Base-by-base conservation (phyloP, 306 rosid species). In the Inga oerstediana region DNA sequence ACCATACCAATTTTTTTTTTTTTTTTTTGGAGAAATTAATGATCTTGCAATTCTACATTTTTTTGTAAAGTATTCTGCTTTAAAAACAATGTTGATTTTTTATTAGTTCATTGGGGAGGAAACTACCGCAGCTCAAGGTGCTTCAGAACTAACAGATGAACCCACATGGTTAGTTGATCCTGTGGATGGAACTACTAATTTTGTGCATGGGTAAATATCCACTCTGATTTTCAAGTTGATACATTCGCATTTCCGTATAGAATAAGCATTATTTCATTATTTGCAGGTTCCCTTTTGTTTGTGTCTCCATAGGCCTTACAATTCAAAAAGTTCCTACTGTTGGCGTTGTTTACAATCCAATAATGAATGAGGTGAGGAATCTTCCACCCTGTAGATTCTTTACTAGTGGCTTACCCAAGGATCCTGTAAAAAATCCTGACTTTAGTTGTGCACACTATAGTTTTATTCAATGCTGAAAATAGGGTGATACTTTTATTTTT, bases 131-230 rank as follows among this genome's bases (percentile, higher is more conserved):
- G 97, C 97, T 72, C 80, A 11, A 86, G 98, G 99, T 77, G 78
- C 71, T 76, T 85, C 90, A n/a, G 98, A 97, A 80, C 92, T 97
- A 84, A 94, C 99, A 0, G 95, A 97, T 88, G 97, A 94, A 48
- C 98, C 92, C 58, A 97, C 99, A 54, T 97, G 99, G 99, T 90
- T 97, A 80, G 98, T 97, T 48, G 99, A 97, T 91, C 99, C 99
- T 79, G 86, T 97, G 70, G 99, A 97, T 84, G 99, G 99, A 88
- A 97, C 99, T 58, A 97, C 97, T 39, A 96, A 96, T 87, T 97
- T 97, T 54, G 99, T 94, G 27, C 98, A 97, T 82, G 97, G 99
- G 98, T 97, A 92, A 84, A 45, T 35, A 44, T 86, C 76, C 77
- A 72, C 80, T 81, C 78, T 86, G 68, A 7, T 79, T 52, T 83